Evolutionary conservation across 441 rosid species (phyloP), one percentile per base, ranked within the genome.

Genomic region (Gossypium davidsonii): DNA sequence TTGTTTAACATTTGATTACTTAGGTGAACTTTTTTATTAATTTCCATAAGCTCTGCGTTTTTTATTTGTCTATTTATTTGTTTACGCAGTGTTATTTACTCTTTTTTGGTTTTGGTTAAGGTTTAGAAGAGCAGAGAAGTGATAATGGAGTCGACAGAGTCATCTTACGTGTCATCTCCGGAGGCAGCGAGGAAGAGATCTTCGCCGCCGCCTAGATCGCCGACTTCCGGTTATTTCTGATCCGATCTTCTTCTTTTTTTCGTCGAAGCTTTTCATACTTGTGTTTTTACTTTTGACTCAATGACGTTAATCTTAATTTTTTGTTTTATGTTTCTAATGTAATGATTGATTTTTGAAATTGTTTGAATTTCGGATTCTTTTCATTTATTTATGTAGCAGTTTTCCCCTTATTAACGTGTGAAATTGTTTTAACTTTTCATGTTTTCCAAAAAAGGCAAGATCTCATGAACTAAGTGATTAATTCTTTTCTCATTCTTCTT

Each of bases 101-200:
- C 9, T 34, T 34, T 34, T 34, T 34, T 6, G 39, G 37, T 46
- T 64, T 64, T 64, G 57, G 14, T 72, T 28, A 60, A 31, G 63
- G 46, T 44, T 17, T 18, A 4, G 48, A 18, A 34, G 51, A 51
- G 61, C 49, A 51, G 55, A 12, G 52, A 18, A 63, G 39, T 37
- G 37, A 31, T 37, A 28, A 94, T 94, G 99, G 99, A 90, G 74
- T 91, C 97, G 60, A 92, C 92, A 28, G 99, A 92, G 79, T 90
- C 96, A 57, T 92, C 94, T 60, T 92, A 86, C 78, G 85, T 88
- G 28, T 89, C 90, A 37, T 90, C 96, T 17, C 93, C 97, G 21
- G 99, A 90, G 85, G 86, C 81, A 52, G 84, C 71, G 37, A 82
- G 84, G 60, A 83, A 85, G 80, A 82, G 97, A 83, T 86, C 97